phyloP scores from a whole-genome alignment of 2,329 filamentous ascomycete species.

The Purpureocillium lavendulum region DNA sequence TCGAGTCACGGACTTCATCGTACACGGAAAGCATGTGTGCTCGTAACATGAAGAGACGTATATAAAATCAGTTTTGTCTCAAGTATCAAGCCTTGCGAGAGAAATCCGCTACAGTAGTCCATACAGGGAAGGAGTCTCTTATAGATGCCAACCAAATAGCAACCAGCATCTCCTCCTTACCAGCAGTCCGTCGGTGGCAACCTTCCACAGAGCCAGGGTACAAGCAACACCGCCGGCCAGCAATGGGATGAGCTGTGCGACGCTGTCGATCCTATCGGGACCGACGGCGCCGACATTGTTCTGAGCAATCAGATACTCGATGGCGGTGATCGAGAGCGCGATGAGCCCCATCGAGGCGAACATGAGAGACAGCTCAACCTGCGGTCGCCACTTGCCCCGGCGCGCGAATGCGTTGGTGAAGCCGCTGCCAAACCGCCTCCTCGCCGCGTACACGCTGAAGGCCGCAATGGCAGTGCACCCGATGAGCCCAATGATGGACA shows the following conservation, averaged over 20 bases:
- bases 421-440: constrained; percentile 7
- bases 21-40: too few species aligned
- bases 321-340: constrained; percentile 8
- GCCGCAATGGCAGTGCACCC: constrained; percentile 5
- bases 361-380: constrained; percentile 12
- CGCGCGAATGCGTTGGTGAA: constrained; percentile 3
- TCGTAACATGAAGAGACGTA: too few species aligned
- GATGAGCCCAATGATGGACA: constrained; percentile 8
- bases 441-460: constrained; percentile 3
- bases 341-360: constrained; percentile 11
- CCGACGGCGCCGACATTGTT: constrained; percentile 11
- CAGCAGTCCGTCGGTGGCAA: constrained; percentile 9
- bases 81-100: too few species aligned
- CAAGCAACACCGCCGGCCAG: constrained; percentile 11
- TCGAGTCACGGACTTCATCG: too few species aligned
- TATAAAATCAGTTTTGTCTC: too few species aligned
- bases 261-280: constrained; percentile 5
- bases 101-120: too few species aligned
- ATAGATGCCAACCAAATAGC: constrained; percentile 12
- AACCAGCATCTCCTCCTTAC: constrained; percentile 10
- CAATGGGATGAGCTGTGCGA: constrained; percentile 15
- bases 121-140: too few species aligned
- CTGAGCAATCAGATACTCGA: constrained; percentile 12
- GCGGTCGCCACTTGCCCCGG: constrained; percentile 5
- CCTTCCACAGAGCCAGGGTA: constrained; percentile 10